phyloP scores from a whole-genome alignment of 441 rosid genomes.

The Gossypium schwendimanii region DNA sequence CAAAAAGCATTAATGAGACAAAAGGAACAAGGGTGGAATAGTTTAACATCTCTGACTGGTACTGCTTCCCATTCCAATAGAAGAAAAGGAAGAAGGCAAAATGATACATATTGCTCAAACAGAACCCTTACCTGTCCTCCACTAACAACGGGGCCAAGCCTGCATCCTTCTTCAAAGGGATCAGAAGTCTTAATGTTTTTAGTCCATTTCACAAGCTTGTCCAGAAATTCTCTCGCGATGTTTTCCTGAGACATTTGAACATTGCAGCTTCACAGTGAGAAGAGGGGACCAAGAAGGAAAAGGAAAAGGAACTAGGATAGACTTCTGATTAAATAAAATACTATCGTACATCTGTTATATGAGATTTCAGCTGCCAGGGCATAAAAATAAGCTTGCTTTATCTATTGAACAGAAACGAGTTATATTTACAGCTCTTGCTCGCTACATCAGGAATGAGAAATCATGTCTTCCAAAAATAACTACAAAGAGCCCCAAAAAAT shows the following conservation, averaged over 20 bases:
- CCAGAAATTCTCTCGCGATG: conserved; percentile 62
- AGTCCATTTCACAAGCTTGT: conserved; percentile 74
- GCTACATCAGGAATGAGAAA: neutral
- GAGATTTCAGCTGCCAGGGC: neutral
- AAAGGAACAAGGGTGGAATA: neutral
- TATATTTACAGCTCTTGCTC: neutral
- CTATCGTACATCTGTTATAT: neutral
- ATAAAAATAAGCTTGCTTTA: neutral
- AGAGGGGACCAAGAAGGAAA: neutral
- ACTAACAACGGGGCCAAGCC: conserved; percentile 91
- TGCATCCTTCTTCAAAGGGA: conserved; percentile 91
- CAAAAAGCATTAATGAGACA: neutral
- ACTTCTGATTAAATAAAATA: neutral
- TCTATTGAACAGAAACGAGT: neutral
- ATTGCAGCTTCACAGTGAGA: neutral
- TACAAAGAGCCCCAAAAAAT: neutral
- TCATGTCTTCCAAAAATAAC: neutral
- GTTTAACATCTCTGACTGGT: neutral
- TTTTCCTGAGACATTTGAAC: conserved; percentile 44
- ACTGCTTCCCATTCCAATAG: neutral
- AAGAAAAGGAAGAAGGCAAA: neutral
- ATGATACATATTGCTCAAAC: neutral
- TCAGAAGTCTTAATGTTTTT: conserved; percentile 80
- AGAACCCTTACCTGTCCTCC: conserved; percentile 58
- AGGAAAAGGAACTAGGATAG: neutral